phyloP scores from a whole-genome alignment of 2,329 filamentous ascomycete species.

The Rosellinia necatrix region DNA sequence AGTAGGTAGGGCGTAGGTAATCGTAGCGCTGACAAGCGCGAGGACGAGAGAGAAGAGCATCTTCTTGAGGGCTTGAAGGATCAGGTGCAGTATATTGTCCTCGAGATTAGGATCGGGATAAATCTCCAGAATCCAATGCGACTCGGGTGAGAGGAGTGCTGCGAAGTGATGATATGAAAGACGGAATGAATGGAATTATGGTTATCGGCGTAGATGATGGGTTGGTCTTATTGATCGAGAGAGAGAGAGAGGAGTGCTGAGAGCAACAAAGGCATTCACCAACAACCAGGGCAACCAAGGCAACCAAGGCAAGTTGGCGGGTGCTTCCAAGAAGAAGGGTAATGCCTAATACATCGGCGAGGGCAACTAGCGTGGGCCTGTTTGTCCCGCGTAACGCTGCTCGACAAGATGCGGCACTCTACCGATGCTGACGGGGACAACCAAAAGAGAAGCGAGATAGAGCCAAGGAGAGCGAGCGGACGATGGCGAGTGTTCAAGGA shows the following conservation, averaged over 20 bases:
- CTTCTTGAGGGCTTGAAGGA: constrained; percentile 32
- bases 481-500: background rate
- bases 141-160: background rate
- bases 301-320: too few species aligned
- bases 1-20: constrained; percentile 50
- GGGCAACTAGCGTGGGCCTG: constrained; percentile 14
- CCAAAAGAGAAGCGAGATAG: constrained; percentile 13
- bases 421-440: constrained; percentile 19
- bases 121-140: background rate
- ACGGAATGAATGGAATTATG: constrained; percentile 3
- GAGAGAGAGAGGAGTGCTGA: constrained; percentile 1
- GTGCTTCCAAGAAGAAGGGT: constrained; percentile 7
- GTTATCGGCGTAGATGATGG: background rate
- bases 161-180: background rate
- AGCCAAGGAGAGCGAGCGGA: constrained; percentile 6
- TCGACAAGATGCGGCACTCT: constrained; percentile 14
- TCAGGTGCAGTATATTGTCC: background rate
- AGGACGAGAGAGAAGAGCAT: constrained; percentile 48
- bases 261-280: constrained; percentile 6
- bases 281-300: constrained; percentile 13
- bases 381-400: constrained; percentile 11
- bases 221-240: background rate
- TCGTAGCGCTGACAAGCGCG: constrained; percentile 42
- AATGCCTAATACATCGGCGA: constrained; percentile 4
- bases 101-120: constrained; percentile 1